Conservation (phyloP, 2,329 filamentous ascomycete genomes). For the Aaosphaeria pasadenensis region DNA sequence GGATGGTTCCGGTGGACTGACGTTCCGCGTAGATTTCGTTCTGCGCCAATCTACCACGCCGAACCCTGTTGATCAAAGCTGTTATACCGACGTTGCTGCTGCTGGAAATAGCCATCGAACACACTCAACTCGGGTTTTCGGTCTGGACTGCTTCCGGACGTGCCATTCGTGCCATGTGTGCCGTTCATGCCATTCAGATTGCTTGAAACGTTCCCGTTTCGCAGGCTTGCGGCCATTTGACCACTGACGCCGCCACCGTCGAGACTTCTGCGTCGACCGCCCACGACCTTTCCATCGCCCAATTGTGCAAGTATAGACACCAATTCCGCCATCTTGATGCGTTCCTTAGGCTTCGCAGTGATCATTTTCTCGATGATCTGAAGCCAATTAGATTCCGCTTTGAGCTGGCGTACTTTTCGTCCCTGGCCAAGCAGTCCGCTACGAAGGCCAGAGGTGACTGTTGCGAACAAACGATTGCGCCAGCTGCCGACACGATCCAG, state of each 20-base stretch:
- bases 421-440: slow-evolving; percentile 27
- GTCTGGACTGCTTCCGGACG: slow-evolving; percentile 7
- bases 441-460: slow-evolving; percentile 27
- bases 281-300: slow-evolving; percentile 24
- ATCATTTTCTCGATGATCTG: slow-evolving; percentile 37
- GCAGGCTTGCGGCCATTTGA: slow-evolving; percentile 18
- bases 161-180: neutral
- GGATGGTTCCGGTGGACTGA: too few relatives aligned
- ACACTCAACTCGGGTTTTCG: slow-evolving; percentile 31
- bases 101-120: slow-evolving; percentile 35
- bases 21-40: too few relatives aligned
- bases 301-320: slow-evolving; percentile 22
- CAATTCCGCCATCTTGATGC: slow-evolving; percentile 30
- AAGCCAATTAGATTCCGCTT: slow-evolving; percentile 32
- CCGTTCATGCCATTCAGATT: neutral
- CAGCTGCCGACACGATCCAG: slow-evolving; percentile 34
- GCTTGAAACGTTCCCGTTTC: slow-evolving; percentile 6
- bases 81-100: slow-evolving; percentile 19
- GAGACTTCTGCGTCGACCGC: slow-evolving; percentile 30
- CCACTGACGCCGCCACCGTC: slow-evolving; percentile 33
- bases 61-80: neutral
- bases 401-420: slow-evolving; percentile 29
- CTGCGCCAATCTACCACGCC: neutral
- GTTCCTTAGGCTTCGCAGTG: slow-evolving; percentile 25
- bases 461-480: slow-evolving; percentile 29